These are phyloP conservation scores for Lactifluus rugatus DNA, from an alignment of 768 basidiomycete species.

Conservation along the genomic window DNA sequence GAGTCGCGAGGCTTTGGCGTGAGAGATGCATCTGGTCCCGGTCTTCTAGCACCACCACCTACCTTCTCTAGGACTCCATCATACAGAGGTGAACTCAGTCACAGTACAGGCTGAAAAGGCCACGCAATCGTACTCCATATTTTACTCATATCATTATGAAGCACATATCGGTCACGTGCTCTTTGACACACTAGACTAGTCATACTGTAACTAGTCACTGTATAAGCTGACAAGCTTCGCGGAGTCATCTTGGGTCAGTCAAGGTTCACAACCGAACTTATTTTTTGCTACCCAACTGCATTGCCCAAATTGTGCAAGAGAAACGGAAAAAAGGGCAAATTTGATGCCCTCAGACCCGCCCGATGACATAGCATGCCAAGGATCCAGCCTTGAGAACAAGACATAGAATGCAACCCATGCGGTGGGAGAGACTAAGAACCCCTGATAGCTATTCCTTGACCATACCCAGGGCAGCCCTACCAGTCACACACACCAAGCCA, in stretches of 20 bases:
- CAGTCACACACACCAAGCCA: too few species aligned
- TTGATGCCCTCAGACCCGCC: not conserved
- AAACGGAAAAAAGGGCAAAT: not conserved
- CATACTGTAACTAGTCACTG: not conserved
- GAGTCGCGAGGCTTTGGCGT: slow-evolving; percentile 28
- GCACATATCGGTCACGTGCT: not conserved
- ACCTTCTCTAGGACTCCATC: slow-evolving; percentile 13
- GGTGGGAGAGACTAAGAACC: not conserved
- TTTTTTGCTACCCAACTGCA: not conserved
- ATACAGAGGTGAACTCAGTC: slow-evolving; percentile 9
- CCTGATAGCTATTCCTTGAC: not conserved
- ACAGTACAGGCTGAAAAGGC: slow-evolving; percentile 1
- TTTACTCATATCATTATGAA: not conserved
- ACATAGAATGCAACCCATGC: not conserved
- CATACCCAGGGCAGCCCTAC: not conserved
- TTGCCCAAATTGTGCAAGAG: not conserved
- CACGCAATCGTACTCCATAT: not conserved
- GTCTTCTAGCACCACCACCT: slow-evolving; percentile 10
- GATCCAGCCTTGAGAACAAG: not conserved
- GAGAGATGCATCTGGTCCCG: not conserved
- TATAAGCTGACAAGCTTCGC: not conserved
- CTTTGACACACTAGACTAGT: not conserved
- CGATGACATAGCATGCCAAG: not conserved
- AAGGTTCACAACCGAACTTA: not conserved
- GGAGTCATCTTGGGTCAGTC: not conserved